Conservation (phyloP, 179 eudicot species). For the Beta lomatogona region DNA sequence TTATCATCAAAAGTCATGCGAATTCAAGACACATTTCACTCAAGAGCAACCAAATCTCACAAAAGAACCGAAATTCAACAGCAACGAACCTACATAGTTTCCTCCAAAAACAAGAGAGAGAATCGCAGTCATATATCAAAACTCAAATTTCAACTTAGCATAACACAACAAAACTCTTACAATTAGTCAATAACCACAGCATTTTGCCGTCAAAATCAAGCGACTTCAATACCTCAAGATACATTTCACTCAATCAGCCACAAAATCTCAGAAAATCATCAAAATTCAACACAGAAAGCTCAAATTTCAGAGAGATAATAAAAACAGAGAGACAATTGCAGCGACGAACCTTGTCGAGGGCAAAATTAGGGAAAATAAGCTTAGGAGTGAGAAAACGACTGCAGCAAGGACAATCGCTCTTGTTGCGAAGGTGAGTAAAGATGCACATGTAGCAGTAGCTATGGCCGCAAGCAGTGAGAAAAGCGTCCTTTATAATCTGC, state of each 20-base stretch:
- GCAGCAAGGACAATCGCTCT: conserved; percentile 83
- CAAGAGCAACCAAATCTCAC: background rate
- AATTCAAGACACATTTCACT: background rate
- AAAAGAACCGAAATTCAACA: background rate
- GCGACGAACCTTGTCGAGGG: conserved; percentile 73
- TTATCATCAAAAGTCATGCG: background rate
- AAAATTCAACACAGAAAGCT: background rate
- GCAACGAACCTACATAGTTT: background rate
- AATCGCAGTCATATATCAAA: background rate
- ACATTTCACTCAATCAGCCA: background rate
- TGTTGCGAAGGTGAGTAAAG: conserved; percentile 63
- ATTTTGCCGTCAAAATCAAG: background rate
- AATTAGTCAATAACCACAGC: background rate
- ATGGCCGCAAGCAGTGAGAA: conserved; percentile 84
- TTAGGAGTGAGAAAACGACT: conserved; percentile 52
- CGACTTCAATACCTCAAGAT: background rate
- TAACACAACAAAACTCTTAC: background rate
- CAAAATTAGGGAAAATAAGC: conserved; percentile 82
- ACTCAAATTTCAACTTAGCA: background rate
- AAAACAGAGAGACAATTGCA: background rate
- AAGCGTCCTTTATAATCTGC: conserved; percentile 83
- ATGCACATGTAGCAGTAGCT: conserved; percentile 92
- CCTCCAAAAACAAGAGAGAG: background rate
- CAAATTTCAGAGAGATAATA: background rate
- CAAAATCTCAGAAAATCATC: background rate